Conservation (phyloP, 805 yeast genomes). For the Candida pini region DNA sequence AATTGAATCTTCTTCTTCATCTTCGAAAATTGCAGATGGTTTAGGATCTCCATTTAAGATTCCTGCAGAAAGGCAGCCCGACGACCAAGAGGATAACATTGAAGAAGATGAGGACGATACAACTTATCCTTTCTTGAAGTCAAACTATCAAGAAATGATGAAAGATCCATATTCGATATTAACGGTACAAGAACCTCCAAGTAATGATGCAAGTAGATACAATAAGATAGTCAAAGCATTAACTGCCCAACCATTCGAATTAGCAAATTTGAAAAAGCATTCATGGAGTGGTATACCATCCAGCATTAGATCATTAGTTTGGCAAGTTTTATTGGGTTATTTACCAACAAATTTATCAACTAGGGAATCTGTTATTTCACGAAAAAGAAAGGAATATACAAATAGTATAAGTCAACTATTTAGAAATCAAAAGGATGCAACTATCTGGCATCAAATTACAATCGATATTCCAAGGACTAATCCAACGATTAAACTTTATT, state of each 20-base stretch:
- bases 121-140: slow-evolving; percentile 20
- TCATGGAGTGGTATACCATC: slow-evolving; percentile 95
- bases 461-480: slow-evolving; percentile 94
- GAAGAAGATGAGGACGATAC: slow-evolving; percentile 9
- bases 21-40: not conserved
- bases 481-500: slow-evolving; percentile 73
- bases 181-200: slow-evolving; percentile 24
- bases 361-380: slow-evolving; percentile 58
- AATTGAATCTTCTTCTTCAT: slow-evolving; percentile 1
- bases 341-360: slow-evolving; percentile 80
- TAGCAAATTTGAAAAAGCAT: slow-evolving; percentile 65
- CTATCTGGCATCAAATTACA: slow-evolving; percentile 91
- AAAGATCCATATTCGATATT: slow-evolving; percentile 37
- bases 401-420: slow-evolving; percentile 71
- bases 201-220: slow-evolving; percentile 49
- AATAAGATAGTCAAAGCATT: slow-evolving; percentile 62
- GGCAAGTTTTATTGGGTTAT: slow-evolving; percentile 90
- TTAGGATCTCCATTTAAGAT: not conserved
- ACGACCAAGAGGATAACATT: slow-evolving; percentile 7
- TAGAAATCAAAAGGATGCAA: slow-evolving; percentile 54
- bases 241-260: slow-evolving; percentile 49
- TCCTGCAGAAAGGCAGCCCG: not conserved
- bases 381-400: slow-evolving; percentile 81
- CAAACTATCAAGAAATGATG: slow-evolving; percentile 33
- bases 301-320: slow-evolving; percentile 71